Base-by-base conservation (phyloP, 2,329 filamentous ascomycete species). In the Westerdykella aurantiaca region DNA sequence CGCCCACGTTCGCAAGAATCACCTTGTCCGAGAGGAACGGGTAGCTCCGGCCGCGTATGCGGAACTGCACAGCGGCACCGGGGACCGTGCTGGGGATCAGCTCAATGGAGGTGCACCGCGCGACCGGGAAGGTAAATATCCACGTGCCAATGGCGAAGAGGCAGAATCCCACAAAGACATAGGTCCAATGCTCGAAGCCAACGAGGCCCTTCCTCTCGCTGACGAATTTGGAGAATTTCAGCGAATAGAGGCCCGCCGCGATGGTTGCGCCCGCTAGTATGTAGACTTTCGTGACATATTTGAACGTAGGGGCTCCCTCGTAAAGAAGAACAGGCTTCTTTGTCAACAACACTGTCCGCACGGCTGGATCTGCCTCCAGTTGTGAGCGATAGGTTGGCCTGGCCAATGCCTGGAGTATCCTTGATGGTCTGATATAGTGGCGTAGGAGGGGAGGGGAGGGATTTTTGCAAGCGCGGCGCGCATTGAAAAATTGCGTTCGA, bases 271-370 rank as follows among this genome's bases (percentile, higher is more conserved):
- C 55, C 10, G 55, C 62, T 29, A 54, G 46, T 2, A 53, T 58
- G 17, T 66, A 67, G 1, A 61, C 57, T 37, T 54, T 57, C 11
- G 50, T 29, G 14, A 58, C 57, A 39, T 61, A 64, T 48, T 38
- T 44, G 49, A 31, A 47, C 56, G 22, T 48, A 47, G 1, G 61
- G 9, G 61, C 14, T 57, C 61, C 39, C 58, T 48, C 25, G 52
- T 66, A 67, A n/a, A 67, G 45, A 1, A 64, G 47, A 12, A 65
- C 55, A 4, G 64, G 61, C 39, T 58, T 51, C n/a, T 55, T 48
- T 23, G 58, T 60, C 40, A 59, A 49, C 5, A 53, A 44, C 6
- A 66, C 58, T 35, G 56, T 53, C 23, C 62, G 63, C 16, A 67
- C 49, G n/a, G 66, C 59, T 2, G 63, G 61, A 42, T 67, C 63